These are phyloP conservation scores for Sclerotinia nivalis DNA, from an alignment of 2,329 filamentous ascomycete genomes.

Conservation along the genomic window DNA sequence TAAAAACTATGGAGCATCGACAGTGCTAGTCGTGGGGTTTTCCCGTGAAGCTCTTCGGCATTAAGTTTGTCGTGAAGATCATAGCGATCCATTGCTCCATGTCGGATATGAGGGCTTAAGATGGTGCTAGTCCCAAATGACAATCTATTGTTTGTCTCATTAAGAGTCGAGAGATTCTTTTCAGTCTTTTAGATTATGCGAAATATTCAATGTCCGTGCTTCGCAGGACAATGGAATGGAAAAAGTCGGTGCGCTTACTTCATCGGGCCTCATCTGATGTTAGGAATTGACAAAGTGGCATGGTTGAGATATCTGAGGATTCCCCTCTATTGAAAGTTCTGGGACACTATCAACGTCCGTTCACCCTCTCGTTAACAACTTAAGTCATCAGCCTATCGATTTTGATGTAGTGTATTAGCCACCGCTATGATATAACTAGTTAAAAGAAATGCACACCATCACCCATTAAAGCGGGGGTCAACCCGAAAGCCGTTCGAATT, in stretches of 20 bases:
- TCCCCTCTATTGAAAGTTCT: neutral
- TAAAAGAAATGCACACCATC: constrained; percentile 2
- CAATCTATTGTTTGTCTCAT: neutral
- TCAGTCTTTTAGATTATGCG: neutral
- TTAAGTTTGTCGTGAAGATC: neutral
- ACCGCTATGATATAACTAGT: constrained; percentile 9
- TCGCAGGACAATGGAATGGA: neutral
- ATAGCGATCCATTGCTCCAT: neutral
- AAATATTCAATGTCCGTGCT: neutral
- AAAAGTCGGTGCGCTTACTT: neutral
- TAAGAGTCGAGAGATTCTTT: neutral
- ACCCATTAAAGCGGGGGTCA: neutral
- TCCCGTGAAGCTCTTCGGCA: constrained; percentile 1
- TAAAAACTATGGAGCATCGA: neutral
- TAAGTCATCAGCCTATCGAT: neutral
- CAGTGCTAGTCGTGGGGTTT: neutral
- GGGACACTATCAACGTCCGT: constrained; percentile 8
- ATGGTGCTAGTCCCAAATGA: neutral
- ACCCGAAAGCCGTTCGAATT: neutral
- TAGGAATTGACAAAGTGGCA: neutral
- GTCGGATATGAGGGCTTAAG: neutral
- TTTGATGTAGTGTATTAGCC: neutral
- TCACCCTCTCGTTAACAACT: neutral
- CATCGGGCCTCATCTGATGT: neutral
- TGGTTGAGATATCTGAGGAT: neutral